These are phyloP conservation scores for Gaertneriomyces sp. DNA, from an alignment of 192 early-diverging fungal genomes.

Conservation along the genomic window DNA sequence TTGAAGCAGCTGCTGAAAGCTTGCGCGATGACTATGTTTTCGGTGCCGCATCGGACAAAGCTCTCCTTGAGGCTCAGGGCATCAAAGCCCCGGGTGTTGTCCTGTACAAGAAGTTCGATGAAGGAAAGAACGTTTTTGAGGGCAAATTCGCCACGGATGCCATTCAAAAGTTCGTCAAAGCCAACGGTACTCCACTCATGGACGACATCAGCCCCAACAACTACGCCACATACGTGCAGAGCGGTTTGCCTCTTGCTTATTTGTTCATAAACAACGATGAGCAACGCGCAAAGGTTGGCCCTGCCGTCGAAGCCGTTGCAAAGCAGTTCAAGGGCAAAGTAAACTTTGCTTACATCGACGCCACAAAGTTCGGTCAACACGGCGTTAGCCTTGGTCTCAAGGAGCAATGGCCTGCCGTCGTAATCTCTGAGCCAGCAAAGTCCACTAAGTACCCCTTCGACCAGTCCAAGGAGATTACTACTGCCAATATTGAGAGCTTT, in stretches of 20 bases:
- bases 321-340: conserved; percentile 84
- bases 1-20: conserved; percentile 67
- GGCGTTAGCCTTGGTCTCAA: conserved; percentile 86
- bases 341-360: conserved; percentile 90
- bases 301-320: conserved; percentile 69
- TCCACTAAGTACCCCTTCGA: conserved; percentile 84
- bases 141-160: conserved; percentile 54
- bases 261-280: conserved; percentile 73
- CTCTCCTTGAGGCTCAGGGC: conserved; percentile 44
- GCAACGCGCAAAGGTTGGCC: conserved; percentile 51
- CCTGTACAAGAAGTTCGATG: conserved; percentile 90
- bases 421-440: conserved; percentile 72
- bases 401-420: conserved; percentile 90
- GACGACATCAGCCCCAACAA: conserved; percentile 88
- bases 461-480: conserved; percentile 64
- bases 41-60: conserved; percentile 69
- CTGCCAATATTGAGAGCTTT: conserved; percentile 54
- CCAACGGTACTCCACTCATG: conserved; percentile 78
- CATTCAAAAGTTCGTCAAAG: conserved; percentile 69
- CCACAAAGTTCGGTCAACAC: conserved; percentile 77
- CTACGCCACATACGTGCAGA: conserved; percentile 81
- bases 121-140: conserved; percentile 70
- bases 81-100: conserved; percentile 65
- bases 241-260: conserved; percentile 87
- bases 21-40: conserved; percentile 86